Base-by-base conservation (phyloP, 345 rosid species). In the Cochlearia excelsa region DNA sequence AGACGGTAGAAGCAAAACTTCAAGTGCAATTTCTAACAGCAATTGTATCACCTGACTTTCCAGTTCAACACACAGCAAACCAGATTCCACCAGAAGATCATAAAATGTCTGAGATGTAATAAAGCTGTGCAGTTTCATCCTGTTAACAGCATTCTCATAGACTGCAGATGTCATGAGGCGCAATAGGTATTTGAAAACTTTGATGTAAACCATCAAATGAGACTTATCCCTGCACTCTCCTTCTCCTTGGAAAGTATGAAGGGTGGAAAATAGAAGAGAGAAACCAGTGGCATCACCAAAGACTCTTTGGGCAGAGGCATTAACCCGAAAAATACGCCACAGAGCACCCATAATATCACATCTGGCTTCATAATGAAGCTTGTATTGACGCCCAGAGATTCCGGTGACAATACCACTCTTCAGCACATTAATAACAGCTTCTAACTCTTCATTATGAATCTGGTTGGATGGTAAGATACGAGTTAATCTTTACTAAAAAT, bases 261-360 rank as follows among this genome's bases (percentile, higher is more conserved):
- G 97, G 54, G 81, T 82, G 44, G 97, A 90, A 70, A 90, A 69
- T 69, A 94, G 81, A 78, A 94, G 95, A 70, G 99, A 94, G 77
- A 93, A 90, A 30, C 99, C 99, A 54, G 96, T 87, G 61, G 94
- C 83, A 80, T 94, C 99, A 68, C 97, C 99, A 61, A 94, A 94
- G 57, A 87, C 82, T 77, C 79, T 81, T 74, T 90, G 96, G 42
- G 92, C 92, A 62, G 90, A 83, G 52, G 69, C 79, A 75, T 90
- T 94, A 45, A 75, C 81, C 49, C 97, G 92, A 68, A 94, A 65
- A 72, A 94, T 82, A 38, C 99, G 96, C 97, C 99, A 94, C 69
- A 94, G 70, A 52, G 97, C 73, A 31, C 99, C 96, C 97, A 94
- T 87, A 33, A 82, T 85, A 75, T 94, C 99, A 75, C 99, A 94